A percentile compares a stretch with the other conserved stretches of the same genome.
These are phyloP conservation scores for Coemansia sp. DNA, from an alignment of 192 early-diverging fungal genomes.

Conservation along the genomic window DNA sequence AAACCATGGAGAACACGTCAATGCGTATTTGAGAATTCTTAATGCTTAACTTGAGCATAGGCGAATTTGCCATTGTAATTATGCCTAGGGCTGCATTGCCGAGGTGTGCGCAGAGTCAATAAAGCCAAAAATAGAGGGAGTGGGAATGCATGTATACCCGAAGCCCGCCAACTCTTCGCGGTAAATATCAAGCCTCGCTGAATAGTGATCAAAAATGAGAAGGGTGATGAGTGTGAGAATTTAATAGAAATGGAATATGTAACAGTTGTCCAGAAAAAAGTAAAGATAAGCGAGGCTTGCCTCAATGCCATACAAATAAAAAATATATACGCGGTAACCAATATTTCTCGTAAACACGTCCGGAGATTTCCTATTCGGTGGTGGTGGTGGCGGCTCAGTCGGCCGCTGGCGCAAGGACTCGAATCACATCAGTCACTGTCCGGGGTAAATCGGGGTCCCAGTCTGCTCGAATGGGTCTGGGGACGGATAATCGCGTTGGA, in stretches of 20 bases:
- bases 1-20: not conserved
- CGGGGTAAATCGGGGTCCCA: constrained; percentile 31
- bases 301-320: not conserved
- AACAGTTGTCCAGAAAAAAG: not conserved
- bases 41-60: not conserved
- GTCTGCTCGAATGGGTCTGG: constrained; percentile 49
- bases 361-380: not conserved
- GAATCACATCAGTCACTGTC: constrained; percentile 1
- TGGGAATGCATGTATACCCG: not conserved
- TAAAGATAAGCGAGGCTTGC: not conserved
- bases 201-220: not conserved
- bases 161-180: not conserved
- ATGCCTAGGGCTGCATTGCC: constrained; percentile 1
- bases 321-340: constrained; percentile 4
- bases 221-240: not conserved
- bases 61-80: not conserved
- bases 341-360: not conserved
- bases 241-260: not conserved
- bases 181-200: not conserved
- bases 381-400: not conserved
- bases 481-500: constrained; percentile 47
- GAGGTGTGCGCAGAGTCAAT: not conserved
- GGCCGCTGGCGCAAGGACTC: not conserved
- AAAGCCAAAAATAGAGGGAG: not conserved
- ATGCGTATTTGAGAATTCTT: not conserved